Percentiles rank a stretch among this genome's conserved stretches.
Conservation (phyloP, 371 early-diverging fungal species). For the Ecytonucleospora hepatopenaei region DNA sequence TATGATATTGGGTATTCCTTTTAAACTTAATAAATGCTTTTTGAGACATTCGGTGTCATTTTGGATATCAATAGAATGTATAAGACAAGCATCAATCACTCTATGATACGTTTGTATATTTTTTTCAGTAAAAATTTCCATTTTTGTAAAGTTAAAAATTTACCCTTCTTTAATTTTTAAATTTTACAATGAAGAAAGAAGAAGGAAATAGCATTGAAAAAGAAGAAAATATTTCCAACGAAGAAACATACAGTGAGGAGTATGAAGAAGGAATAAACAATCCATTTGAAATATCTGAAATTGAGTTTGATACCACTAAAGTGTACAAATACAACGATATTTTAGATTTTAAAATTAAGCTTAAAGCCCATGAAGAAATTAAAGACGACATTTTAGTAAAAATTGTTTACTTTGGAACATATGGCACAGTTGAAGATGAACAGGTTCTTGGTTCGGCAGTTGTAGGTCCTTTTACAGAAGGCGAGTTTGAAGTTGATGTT, state of each 20-base stretch:
- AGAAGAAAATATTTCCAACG: neutral
- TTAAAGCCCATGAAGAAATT: conserved; percentile 21
- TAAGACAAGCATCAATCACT: neutral
- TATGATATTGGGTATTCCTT: neutral
- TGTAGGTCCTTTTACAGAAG: conserved; percentile 45
- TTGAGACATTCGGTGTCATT: neutral
- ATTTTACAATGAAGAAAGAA: neutral
- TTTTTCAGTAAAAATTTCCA: neutral
- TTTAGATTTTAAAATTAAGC: conserved; percentile 23
- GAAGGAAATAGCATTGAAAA: neutral
- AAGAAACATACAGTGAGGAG: neutral
- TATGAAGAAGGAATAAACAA: neutral
- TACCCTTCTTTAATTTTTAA: too few relatives aligned
- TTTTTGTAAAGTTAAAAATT: neutral
- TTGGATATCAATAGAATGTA: neutral
- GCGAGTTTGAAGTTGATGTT: conserved; percentile 47
- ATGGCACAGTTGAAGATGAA: conserved; percentile 38
- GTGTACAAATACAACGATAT: conserved; percentile 14
- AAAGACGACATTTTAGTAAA: conserved; percentile 35
- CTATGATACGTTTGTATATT: neutral
- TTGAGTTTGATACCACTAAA: conserved; percentile 15
- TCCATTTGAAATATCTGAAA: conserved; percentile 17
- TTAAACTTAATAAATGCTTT: neutral
- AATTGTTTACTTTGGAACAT: conserved; percentile 31
- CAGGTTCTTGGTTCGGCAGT: conserved; percentile 42